phyloP scores from a whole-genome alignment of 2,329 filamentous ascomycete genomes.

The Aureobasidium sp. region DNA sequence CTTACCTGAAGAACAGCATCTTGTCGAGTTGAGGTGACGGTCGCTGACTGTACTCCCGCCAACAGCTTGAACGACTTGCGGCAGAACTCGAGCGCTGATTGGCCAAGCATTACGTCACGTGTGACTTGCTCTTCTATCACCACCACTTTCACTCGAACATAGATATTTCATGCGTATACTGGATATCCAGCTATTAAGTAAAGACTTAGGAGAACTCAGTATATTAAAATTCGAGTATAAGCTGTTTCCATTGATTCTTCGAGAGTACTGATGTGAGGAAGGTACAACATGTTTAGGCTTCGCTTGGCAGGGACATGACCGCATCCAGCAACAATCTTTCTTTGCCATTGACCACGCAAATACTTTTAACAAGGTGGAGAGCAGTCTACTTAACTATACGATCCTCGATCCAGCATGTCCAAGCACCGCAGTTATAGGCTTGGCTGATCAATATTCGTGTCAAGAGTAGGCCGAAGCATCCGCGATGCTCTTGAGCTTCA shows the following conservation, averaged over 20 bases:
- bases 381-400: not conserved
- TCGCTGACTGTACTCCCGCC: not conserved
- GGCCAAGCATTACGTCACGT: constrained; percentile 8
- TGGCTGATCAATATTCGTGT: not conserved
- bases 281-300: not conserved
- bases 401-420: not conserved
- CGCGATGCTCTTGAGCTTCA: not conserved
- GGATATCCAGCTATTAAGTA: not conserved
- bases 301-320: constrained; percentile 4
- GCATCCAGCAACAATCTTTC: not conserved
- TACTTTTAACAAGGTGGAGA: not conserved
- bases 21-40: constrained; percentile 13
- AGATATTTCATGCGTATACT: not conserved
- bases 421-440: not conserved
- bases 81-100: not conserved
- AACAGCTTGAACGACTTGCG: constrained; percentile 1
- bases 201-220: not conserved
- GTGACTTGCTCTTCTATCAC: not conserved
- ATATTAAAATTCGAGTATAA: not conserved
- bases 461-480: not conserved
- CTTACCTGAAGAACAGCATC: constrained; percentile 30
- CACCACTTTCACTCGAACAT: not conserved
- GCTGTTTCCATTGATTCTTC: not conserved
- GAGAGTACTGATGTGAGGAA: not conserved
- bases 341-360: not conserved